Conservation (phyloP, 2,329 filamentous ascomycete genomes). For the Podosphaera leucotricha region DNA sequence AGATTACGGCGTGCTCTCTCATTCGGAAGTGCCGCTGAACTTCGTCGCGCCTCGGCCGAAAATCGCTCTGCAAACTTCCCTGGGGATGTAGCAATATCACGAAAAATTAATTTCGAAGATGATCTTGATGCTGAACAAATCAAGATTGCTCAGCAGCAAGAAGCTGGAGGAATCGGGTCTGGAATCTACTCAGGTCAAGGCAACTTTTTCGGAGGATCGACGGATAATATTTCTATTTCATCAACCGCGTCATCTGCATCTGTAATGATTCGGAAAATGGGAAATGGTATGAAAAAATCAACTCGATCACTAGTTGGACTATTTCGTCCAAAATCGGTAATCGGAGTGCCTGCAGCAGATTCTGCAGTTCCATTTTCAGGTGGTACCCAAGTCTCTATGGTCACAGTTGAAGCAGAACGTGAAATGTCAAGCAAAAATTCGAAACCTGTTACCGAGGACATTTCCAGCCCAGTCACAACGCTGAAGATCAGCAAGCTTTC, state of each 20-base stretch:
- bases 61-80: slow-evolving; percentile 23
- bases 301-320: slow-evolving; percentile 76
- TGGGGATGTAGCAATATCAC: slow-evolving; percentile 30
- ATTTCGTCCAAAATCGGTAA: slow-evolving; percentile 81
- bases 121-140: slow-evolving; percentile 72
- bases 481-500: slow-evolving; percentile 42
- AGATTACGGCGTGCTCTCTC: slow-evolving; percentile 79
- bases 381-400: slow-evolving; percentile 75
- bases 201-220: slow-evolving; percentile 70
- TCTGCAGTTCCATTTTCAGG: slow-evolving; percentile 39
- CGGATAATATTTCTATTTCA: slow-evolving; percentile 80
- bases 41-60: slow-evolving; percentile 49
- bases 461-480: slow-evolving; percentile 46
- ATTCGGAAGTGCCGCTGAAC: slow-evolving; percentile 83
- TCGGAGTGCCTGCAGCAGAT: slow-evolving; percentile 54
- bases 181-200: slow-evolving; percentile 80
- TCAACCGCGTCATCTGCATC: slow-evolving; percentile 78
- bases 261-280: slow-evolving; percentile 96
- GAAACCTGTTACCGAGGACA: slow-evolving; percentile 23
- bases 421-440: slow-evolving; percentile 21
- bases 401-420: slow-evolving; percentile 83
- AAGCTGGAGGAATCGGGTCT: slow-evolving; percentile 73
- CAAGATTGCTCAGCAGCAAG: slow-evolving; percentile 76
- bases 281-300: slow-evolving; percentile 90
- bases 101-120: slow-evolving; percentile 31